phyloP scores from a whole-genome alignment of 2,329 filamentous ascomycete genomes.

The Ophiostoma sp. region DNA sequence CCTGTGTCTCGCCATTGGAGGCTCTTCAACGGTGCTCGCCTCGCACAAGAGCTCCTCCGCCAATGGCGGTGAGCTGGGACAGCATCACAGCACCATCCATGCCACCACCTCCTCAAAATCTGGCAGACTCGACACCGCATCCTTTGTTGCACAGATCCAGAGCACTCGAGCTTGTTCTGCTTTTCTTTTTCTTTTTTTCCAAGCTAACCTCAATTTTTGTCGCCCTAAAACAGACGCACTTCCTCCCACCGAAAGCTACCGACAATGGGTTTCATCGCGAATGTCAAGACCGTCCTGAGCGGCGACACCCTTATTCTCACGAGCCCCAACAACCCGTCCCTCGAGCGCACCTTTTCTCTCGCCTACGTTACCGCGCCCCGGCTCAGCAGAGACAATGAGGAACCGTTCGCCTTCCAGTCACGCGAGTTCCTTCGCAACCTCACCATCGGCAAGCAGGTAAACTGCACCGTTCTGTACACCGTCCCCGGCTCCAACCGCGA shows the following conservation, averaged over 20 bases:
- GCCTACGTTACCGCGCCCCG: slow-evolving; percentile 91
- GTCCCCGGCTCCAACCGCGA: slow-evolving; percentile 83
- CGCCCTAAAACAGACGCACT: not conserved
- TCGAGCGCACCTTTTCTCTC: slow-evolving; percentile 84
- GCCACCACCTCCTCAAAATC: not conserved
- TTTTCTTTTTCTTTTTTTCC: not conserved
- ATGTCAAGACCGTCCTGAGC: slow-evolving; percentile 91
- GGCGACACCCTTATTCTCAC: slow-evolving; percentile 88
- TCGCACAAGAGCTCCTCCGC: not conserved
- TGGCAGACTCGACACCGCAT: not conserved
- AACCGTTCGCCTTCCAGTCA: slow-evolving; percentile 90
- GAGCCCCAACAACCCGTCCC: slow-evolving; percentile 75
- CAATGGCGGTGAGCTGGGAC: slow-evolving; percentile 19
- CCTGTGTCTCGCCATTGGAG: not conserved
- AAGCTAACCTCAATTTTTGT: slow-evolving; percentile 3
- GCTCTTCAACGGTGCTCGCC: not conserved
- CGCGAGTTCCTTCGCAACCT: slow-evolving; percentile 87
- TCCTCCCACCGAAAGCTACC: not conserved
- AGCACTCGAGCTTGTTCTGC: not conserved
- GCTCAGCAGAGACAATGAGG: slow-evolving; percentile 83
- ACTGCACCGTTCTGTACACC: slow-evolving; percentile 83
- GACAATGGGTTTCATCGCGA: slow-evolving; percentile 61
- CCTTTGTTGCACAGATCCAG: not conserved
- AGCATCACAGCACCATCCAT: slow-evolving; percentile 1
- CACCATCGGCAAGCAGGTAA: slow-evolving; percentile 80